Evolutionary conservation across 1,284 basidiomycete species (phyloP).

Genomic region (Taiwanofungus camphoratus): DNA sequence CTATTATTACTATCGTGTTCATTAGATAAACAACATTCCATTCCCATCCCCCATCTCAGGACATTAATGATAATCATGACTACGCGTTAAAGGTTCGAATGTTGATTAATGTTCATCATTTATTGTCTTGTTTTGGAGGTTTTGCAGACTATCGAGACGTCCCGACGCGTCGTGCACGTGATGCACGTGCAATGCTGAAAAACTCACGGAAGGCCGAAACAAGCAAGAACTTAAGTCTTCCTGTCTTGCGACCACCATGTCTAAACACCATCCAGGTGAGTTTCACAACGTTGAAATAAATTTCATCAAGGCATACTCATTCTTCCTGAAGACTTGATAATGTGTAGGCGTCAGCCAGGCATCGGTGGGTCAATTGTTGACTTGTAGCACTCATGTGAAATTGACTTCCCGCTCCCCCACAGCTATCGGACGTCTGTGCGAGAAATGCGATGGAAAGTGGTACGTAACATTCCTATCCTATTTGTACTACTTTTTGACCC

Average conservation of each 20-base stretch:
- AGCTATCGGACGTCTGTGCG: constrained; percentile 97
- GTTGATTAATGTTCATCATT: too few species aligned
- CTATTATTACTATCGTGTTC: constrained; percentile 6
- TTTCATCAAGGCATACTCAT: constrained; percentile 4
- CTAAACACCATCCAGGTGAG: constrained; percentile 88
- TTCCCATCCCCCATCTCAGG: not conserved
- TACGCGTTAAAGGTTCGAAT: too few species aligned
- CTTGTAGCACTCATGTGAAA: not conserved
- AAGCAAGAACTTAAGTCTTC: too few species aligned
- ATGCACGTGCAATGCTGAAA: too few species aligned
- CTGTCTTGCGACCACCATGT: constrained; percentile 48
- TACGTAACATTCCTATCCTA: constrained; percentile 33
- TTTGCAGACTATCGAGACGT: too few species aligned
- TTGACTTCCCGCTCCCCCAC: not conserved
- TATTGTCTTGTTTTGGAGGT: too few species aligned
- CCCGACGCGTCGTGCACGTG: too few species aligned
- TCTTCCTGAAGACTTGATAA: constrained; percentile 72
- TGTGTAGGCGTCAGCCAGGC: constrained; percentile 95
- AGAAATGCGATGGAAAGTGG: constrained; percentile 99
- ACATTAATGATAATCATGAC: constrained; percentile 3
- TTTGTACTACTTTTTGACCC: not conserved
- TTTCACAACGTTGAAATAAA: constrained; percentile 5
- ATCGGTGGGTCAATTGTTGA: constrained; percentile 59
- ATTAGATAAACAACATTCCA: not conserved
- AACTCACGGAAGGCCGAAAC: too few species aligned